Conservation (phyloP, 305 asterid genomes). For the Fraxinus nigra region DNA sequence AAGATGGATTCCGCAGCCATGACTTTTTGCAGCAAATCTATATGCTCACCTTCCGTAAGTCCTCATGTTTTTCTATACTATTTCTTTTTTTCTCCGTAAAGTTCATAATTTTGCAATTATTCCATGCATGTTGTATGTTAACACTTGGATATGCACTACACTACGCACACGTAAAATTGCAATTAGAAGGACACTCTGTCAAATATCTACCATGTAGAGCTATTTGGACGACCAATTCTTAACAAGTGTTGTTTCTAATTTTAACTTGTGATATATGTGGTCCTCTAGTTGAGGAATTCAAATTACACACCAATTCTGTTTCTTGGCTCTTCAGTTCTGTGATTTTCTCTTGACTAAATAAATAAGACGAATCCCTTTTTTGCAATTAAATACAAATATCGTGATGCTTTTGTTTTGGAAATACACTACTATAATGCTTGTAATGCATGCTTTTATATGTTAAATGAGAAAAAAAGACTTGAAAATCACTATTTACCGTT, state of each 20-base stretch:
- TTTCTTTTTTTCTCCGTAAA: not conserved
- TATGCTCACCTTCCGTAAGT: slow-evolving; percentile 67
- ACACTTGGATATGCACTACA: not conserved
- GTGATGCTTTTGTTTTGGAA: not conserved
- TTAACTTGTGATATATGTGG: not conserved
- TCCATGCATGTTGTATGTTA: not conserved
- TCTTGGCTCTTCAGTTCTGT: not conserved
- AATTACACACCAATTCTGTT: not conserved
- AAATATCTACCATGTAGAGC: not conserved
- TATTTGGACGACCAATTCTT: not conserved
- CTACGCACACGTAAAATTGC: not conserved
- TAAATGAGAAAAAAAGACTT: not conserved
- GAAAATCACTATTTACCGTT: not conserved
- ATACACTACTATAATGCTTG: not conserved
- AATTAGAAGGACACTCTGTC: not conserved
- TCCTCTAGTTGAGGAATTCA: not conserved
- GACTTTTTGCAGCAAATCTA: slow-evolving; percentile 62
- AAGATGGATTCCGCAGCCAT: slow-evolving; percentile 70
- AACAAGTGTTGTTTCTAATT: not conserved
- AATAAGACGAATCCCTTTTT: not conserved
- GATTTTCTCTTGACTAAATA: not conserved
- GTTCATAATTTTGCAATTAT: not conserved
- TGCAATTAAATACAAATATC: not conserved
- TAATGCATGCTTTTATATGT: not conserved
- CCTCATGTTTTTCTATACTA: slow-evolving; percentile 6